Percentiles rank a stretch among this genome's conserved stretches.
Conservation (phyloP, 2,329 filamentous ascomycete genomes). For the Mycocentrospora acerina region DNA sequence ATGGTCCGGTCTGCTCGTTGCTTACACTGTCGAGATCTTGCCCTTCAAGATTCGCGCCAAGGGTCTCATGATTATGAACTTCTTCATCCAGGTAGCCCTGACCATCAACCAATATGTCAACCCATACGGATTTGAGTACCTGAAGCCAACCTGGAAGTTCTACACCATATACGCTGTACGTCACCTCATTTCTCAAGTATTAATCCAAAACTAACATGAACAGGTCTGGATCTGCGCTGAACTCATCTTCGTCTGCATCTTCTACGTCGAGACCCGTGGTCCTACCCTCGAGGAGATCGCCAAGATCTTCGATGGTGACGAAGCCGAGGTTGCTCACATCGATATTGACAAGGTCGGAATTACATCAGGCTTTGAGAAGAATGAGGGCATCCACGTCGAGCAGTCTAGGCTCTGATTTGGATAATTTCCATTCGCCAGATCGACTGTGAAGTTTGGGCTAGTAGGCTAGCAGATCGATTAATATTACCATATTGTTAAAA, state of each 20-base stretch:
- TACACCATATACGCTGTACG: conserved; percentile 65
- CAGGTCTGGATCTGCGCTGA: conserved; percentile 61
- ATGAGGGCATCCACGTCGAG: conserved; percentile 19
- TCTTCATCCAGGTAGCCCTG: conserved; percentile 62
- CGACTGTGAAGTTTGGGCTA: too few relatives aligned
- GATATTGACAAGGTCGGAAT: conserved; percentile 25
- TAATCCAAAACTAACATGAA: conserved; percentile 5
- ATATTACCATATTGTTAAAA: too few relatives aligned
- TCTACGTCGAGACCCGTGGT: conserved; percentile 70
- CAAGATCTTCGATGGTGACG: conserved; percentile 68
- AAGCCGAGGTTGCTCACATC: conserved; percentile 47
- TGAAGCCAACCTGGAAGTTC: conserved; percentile 62
- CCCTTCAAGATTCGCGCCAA: conserved; percentile 54
- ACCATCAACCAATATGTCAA: conserved; percentile 65
- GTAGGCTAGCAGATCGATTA: too few relatives aligned
- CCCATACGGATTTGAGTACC: conserved; percentile 61
- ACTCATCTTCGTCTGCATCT: conserved; percentile 64
- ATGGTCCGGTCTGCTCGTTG: conserved; percentile 60
- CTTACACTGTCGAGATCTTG: conserved; percentile 54
- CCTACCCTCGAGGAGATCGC: conserved; percentile 71
- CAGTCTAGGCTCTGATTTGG: conserved; percentile 3
- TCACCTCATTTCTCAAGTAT: conserved; percentile 9
- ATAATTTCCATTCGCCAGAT: too few relatives aligned
- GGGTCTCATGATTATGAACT: conserved; percentile 60
- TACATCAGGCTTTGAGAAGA: conserved; percentile 28